These are phyloP conservation scores for Aschersonia sp. DNA, from an alignment of 2,329 filamentous ascomycete species.

Conservation along the genomic window DNA sequence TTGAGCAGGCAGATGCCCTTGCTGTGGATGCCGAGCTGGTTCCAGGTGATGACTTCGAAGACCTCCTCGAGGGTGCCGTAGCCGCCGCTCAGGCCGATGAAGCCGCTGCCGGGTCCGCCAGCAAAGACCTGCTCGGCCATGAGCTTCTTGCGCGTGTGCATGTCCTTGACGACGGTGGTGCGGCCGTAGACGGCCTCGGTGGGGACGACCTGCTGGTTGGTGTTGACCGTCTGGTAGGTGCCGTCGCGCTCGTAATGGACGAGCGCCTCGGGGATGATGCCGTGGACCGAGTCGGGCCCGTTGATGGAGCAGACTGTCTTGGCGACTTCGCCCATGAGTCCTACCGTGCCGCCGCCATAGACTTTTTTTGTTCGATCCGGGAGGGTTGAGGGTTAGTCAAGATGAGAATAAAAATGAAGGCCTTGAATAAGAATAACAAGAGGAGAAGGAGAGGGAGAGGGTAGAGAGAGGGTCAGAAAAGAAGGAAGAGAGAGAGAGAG, in stretches of 20 bases:
- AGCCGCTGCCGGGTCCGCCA: slow-evolving; percentile 71
- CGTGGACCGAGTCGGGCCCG: slow-evolving; percentile 72
- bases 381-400: neutral
- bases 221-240: slow-evolving; percentile 30
- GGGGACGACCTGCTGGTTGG: slow-evolving; percentile 41
- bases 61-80: slow-evolving; percentile 95
- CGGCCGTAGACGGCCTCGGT: slow-evolving; percentile 56
- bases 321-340: slow-evolving; percentile 90
- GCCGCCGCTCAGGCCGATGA: slow-evolving; percentile 76
- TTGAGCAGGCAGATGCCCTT: slow-evolving; percentile 71
- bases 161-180: slow-evolving; percentile 82
- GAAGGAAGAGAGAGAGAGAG: no score
- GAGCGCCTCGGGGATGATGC: slow-evolving; percentile 80
- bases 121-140: slow-evolving; percentile 82
- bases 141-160: slow-evolving; percentile 89
- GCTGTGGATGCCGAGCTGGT: slow-evolving; percentile 85
- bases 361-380: slow-evolving; percentile 30
- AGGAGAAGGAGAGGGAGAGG: no score
- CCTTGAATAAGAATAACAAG: no score
- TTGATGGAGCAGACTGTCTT: slow-evolving; percentile 71
- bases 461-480: no score
- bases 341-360: slow-evolving; percentile 88
- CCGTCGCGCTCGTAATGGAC: slow-evolving; percentile 62
- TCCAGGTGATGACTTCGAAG: slow-evolving; percentile 86
- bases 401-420: no score